These are phyloP conservation scores for Mycena alexandri DNA, from an alignment of 768 basidiomycete species.

Conservation along the genomic window DNA sequence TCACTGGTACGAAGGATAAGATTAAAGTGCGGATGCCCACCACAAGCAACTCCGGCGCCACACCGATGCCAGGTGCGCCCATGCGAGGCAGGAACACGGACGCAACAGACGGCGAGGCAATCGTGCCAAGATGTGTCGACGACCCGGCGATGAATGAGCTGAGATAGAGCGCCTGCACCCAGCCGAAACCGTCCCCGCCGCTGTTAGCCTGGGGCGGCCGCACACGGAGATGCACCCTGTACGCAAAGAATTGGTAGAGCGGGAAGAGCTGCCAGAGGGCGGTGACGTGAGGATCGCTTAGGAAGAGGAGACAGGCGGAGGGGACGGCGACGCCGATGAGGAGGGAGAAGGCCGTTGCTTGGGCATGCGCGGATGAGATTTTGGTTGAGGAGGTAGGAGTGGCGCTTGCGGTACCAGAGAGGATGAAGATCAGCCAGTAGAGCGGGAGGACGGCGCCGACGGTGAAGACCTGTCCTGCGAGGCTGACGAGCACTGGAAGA, in stretches of 20 bases:
- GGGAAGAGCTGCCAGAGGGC: slow-evolving; percentile 70
- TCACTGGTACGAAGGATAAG: not conserved
- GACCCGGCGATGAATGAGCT: slow-evolving; percentile 56
- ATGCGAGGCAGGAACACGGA: slow-evolving; percentile 53
- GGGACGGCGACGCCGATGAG: slow-evolving; percentile 61
- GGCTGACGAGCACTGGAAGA: slow-evolving; percentile 56
- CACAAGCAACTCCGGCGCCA: slow-evolving; percentile 44
- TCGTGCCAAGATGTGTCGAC: slow-evolving; percentile 55
- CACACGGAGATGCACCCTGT: slow-evolving; percentile 53
- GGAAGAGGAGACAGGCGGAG: slow-evolving; percentile 57
- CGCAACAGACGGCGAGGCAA: slow-evolving; percentile 50
- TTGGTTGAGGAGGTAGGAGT: slow-evolving; percentile 22
- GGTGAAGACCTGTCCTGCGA: slow-evolving; percentile 57
- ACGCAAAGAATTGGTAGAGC: slow-evolving; percentile 57
- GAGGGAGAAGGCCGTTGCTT: slow-evolving; percentile 65
- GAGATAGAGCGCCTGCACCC: slow-evolving; percentile 55
- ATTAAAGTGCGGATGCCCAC: slow-evolving; percentile 20
- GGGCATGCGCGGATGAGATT: slow-evolving; percentile 61
- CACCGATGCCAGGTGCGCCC: slow-evolving; percentile 42
- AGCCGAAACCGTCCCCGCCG: slow-evolving; percentile 22
- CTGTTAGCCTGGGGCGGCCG: slow-evolving; percentile 36
- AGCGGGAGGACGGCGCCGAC: slow-evolving; percentile 59
- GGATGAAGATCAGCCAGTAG: slow-evolving; percentile 62
- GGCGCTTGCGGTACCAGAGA: slow-evolving; percentile 47
- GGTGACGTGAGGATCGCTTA: slow-evolving; percentile 58